Conservation (phyloP, 2,329 filamentous ascomycete genomes). For the Aspergillus niger region DNA sequence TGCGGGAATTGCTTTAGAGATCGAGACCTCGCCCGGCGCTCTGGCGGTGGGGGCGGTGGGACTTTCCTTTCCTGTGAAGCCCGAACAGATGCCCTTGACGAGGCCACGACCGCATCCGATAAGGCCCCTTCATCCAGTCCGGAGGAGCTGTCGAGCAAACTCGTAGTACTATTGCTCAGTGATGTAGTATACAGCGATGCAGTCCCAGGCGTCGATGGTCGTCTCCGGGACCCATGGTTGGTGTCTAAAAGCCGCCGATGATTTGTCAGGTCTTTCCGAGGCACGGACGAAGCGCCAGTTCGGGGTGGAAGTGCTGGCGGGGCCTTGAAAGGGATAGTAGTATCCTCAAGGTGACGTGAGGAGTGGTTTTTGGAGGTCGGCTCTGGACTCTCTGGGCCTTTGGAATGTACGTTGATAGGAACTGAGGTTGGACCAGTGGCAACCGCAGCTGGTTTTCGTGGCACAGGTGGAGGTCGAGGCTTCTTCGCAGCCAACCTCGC, state of each 20-base stretch:
- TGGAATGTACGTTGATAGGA: neutral
- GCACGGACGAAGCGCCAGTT: conserved; percentile 9
- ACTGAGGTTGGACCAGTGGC: conserved; percentile 3
- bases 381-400: neutral
- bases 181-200: conserved; percentile 29
- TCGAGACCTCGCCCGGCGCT: conserved; percentile 39
- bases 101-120: conserved; percentile 51
- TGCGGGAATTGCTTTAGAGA: conserved; percentile 39
- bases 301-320: conserved; percentile 33
- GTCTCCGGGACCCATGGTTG: conserved; percentile 14
- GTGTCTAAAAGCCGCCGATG: conserved; percentile 15
- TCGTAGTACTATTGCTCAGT: conserved; percentile 28
- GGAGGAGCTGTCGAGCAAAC: conserved; percentile 23
- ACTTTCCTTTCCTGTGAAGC: conserved; percentile 41
- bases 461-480: conserved; percentile 21
- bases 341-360: conserved; percentile 17
- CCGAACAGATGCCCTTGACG: conserved; percentile 48
- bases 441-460: conserved; percentile 14
- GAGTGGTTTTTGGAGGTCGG: conserved; percentile 16
- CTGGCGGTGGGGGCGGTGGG: conserved; percentile 43
- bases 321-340: conserved; percentile 17
- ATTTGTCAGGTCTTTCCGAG: conserved; percentile 5
- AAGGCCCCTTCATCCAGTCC: conserved; percentile 41
- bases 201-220: conserved; percentile 29
- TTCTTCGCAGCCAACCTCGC: conserved; percentile 15